Conservation (phyloP, 129 eudicot species). For the Gnaphalium uliginosum region DNA sequence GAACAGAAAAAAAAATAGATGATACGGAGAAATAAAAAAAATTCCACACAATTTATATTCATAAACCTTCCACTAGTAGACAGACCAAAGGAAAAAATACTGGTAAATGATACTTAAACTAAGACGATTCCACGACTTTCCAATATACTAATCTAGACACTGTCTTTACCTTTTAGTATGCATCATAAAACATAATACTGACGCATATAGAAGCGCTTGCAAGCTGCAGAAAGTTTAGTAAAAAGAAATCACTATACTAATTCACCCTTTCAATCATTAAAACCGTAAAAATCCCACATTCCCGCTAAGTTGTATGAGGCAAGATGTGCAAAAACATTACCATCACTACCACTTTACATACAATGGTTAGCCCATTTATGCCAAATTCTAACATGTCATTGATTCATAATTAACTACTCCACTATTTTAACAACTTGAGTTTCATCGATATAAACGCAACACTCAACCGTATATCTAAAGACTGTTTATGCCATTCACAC, state of each 20-base stretch:
- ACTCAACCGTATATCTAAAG: neutral
- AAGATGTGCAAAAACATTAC: slow-evolving; percentile 7
- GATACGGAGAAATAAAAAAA: too few relatives aligned
- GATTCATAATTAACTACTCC: neutral
- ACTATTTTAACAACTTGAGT: slow-evolving; percentile 17
- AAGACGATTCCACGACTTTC: neutral
- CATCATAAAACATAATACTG: neutral
- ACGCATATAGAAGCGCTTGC: neutral
- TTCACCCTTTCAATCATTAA: slow-evolving; percentile 14
- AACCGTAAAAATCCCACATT: neutral
- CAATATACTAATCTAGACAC: neutral
- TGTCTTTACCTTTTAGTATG: neutral
- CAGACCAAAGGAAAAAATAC: neutral
- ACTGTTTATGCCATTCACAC: neutral
- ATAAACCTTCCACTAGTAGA: neutral
- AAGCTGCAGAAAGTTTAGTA: neutral
- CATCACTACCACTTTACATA: neutral
- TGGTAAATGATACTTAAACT: neutral
- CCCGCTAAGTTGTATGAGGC: neutral
- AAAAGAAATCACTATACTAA: neutral
- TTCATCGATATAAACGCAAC: neutral
- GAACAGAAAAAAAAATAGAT: too few relatives aligned
- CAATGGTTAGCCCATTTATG: neutral
- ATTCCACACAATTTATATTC: too few relatives aligned
- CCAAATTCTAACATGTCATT: neutral